phyloP scores from a whole-genome alignment of 2,329 filamentous ascomycete genomes.

The Botrytis fragariae region DNA sequence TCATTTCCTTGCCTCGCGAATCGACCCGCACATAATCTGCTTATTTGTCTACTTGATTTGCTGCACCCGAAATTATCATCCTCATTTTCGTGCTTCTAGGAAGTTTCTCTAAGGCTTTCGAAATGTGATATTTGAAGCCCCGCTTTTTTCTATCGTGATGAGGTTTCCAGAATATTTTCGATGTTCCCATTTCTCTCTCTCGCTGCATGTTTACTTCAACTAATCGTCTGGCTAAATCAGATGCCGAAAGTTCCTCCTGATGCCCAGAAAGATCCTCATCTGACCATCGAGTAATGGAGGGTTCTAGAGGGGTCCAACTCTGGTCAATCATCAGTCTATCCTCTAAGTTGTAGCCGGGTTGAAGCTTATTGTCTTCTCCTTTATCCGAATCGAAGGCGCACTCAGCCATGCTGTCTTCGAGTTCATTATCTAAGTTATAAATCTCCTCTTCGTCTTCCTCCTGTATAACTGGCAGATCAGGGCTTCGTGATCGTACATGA shows the following conservation, averaged over 20 bases:
- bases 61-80: neutral
- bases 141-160: neutral
- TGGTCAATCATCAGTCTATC: neutral
- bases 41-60: neutral
- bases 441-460: neutral
- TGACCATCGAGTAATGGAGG: neutral
- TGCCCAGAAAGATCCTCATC: neutral
- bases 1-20: too few species aligned
- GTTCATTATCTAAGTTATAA: neutral
- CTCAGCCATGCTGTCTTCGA: neutral
- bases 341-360: too few species aligned
- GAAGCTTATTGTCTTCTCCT: neutral
- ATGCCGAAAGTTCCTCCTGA: neutral
- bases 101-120: neutral
- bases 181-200: neutral
- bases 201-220: neutral
- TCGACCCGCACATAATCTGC: too few species aligned
- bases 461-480: neutral
- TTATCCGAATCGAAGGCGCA: too few species aligned
- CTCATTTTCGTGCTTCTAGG: neutral
- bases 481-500: neutral
- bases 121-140: neutral
- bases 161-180: neutral
- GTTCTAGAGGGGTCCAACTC: neutral
- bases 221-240: neutral